Conservation (phyloP, 306 rosid genomes). For the Cicer bijugum region DNA sequence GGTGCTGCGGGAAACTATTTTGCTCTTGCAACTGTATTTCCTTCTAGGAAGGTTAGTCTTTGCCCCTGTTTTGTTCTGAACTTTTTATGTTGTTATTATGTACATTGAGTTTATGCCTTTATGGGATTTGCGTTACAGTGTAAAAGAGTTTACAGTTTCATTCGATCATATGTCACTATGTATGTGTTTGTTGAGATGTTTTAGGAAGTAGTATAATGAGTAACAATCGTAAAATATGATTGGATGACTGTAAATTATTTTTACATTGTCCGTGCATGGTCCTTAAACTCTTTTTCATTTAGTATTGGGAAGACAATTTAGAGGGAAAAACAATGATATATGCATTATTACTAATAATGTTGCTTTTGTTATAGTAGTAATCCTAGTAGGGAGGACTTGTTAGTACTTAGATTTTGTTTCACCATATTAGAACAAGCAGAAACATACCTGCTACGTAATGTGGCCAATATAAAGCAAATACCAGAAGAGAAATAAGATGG, state of each 20-base stretch:
- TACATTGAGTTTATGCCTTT: neutral
- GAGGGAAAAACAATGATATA: neutral
- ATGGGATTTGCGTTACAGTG: neutral
- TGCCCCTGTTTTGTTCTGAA: neutral
- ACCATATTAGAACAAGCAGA: slow-evolving; percentile 11
- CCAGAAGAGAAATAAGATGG: neutral
- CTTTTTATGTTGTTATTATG: neutral
- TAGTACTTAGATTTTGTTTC: slow-evolving; percentile 1
- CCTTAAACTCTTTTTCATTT: neutral
- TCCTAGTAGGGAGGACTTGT: neutral
- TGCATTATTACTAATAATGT: neutral
- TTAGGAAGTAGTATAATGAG: neutral
- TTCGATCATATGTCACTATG: neutral
- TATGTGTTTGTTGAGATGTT: neutral
- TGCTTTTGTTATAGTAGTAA: neutral
- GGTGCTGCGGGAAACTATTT: slow-evolving; percentile 66
- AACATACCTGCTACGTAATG: neutral
- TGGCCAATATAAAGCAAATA: neutral
- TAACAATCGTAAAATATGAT: neutral
- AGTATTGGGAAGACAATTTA: neutral
- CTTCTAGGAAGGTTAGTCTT: slow-evolving; percentile 73
- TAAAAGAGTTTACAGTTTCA: neutral
- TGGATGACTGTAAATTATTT: neutral
- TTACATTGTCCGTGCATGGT: neutral
- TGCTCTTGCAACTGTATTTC: slow-evolving; percentile 70